Conservation (phyloP, 75 land plant species). For the Gnetum montanum region DNA sequence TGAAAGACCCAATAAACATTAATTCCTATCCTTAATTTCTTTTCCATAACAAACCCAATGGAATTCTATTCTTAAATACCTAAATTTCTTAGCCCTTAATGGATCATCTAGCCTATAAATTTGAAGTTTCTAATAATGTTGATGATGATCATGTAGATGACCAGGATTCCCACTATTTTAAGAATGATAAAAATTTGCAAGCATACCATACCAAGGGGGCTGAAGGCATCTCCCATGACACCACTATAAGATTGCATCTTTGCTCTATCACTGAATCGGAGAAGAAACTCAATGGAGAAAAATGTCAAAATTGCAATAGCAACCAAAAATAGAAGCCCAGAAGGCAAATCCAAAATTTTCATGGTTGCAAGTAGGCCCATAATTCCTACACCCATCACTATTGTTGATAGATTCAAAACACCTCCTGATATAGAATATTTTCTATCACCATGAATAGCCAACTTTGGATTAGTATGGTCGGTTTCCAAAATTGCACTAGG, state of each 20-base stretch:
- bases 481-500: too few species aligned
- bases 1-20: too few species aligned
- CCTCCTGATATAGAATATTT: conserved; percentile 22
- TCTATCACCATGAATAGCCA: too few species aligned
- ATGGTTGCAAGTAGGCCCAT: conserved; percentile 42
- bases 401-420: conserved; percentile 32
- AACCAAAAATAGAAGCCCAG: conserved; percentile 12
- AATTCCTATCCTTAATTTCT: too few species aligned
- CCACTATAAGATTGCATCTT: conserved; percentile 21
- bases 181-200: conserved; percentile 30
- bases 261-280: conserved; percentile 19
- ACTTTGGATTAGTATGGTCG: too few species aligned
- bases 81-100: too few species aligned
- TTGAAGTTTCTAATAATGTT: too few species aligned
- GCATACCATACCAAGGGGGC: conserved; percentile 16
- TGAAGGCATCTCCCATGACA: conserved; percentile 35
- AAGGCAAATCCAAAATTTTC: conserved; percentile 22
- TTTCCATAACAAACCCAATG: too few species aligned
- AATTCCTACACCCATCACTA: conserved; percentile 36
- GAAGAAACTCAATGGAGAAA: conserved; percentile 23
- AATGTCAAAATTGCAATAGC: conserved; percentile 20
- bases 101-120: too few species aligned
- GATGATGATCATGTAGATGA: conserved; percentile 38
- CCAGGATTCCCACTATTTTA: conserved; percentile 33
- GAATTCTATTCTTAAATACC: too few species aligned